phyloP scores from a whole-genome alignment of 2,329 filamentous ascomycete genomes.

The Cytospora piceicola region DNA sequence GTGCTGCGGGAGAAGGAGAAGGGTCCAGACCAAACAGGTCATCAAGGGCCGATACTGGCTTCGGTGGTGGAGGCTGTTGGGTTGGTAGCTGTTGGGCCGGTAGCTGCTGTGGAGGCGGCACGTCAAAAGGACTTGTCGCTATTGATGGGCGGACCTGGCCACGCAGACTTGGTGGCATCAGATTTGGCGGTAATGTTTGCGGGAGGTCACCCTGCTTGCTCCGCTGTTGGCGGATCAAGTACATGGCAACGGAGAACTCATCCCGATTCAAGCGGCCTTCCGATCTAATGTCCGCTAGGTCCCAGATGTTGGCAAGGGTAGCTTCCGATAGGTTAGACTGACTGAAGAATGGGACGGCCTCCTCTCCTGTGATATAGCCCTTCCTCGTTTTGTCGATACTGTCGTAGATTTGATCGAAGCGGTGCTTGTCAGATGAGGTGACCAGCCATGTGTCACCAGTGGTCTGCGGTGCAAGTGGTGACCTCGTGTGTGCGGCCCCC shows the following conservation, averaged over 20 bases:
- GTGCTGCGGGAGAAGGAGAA: constrained; percentile 52
- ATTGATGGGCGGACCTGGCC: constrained; percentile 55
- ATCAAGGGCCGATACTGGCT: constrained; percentile 73
- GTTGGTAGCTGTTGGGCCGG: constrained; percentile 39
- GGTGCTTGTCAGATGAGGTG: constrained; percentile 78
- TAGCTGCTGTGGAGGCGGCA: constrained; percentile 42
- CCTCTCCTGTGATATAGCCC: constrained; percentile 89
- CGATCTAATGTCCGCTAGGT: constrained; percentile 91
- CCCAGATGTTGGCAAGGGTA: constrained; percentile 91
- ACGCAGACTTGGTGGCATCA: constrained; percentile 87
- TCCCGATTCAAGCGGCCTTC: constrained; percentile 84
- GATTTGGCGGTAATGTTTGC: constrained; percentile 73
- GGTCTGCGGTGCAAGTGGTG: constrained; percentile 50
- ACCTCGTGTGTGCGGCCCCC: constrained; percentile 43
- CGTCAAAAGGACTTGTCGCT: constrained; percentile 57
- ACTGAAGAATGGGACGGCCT: constrained; percentile 92
- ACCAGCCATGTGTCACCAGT: constrained; percentile 74
- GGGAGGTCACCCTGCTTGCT: constrained; percentile 74
- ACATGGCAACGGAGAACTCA: constrained; percentile 97
- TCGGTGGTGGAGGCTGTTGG: constrained; percentile 43
- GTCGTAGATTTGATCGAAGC: constrained; percentile 85
- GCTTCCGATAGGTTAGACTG: constrained; percentile 91
- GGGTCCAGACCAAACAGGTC: constrained; percentile 93
- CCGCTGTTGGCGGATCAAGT: constrained; percentile 88
- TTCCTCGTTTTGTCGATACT: constrained; percentile 79